Percentiles rank a stretch among this genome's conserved stretches.
Evolutionary conservation across 1,284 basidiomycete genomes (phyloP).

Genomic region (Grifola frondosa): DNA sequence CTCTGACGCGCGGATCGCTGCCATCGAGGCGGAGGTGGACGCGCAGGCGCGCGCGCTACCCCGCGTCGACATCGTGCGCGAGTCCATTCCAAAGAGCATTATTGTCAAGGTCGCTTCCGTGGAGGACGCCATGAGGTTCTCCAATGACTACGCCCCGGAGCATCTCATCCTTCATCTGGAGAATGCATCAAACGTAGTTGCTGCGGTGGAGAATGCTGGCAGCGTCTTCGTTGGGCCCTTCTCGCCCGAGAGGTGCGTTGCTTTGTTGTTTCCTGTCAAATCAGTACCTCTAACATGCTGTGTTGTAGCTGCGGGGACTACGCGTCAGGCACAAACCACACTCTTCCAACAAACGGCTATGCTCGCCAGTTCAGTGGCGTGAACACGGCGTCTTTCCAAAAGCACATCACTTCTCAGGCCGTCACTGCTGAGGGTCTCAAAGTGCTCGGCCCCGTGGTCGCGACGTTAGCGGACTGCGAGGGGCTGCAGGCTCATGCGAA

Average conservation of each 20-base stretch:
- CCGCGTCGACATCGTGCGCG: slow-evolving; percentile 86
- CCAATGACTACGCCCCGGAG: slow-evolving; percentile 97
- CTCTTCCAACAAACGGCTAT: slow-evolving; percentile 92
- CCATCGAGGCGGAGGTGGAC: slow-evolving; percentile 87
- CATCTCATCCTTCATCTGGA: slow-evolving; percentile 91
- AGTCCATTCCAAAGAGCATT: slow-evolving; percentile 90
- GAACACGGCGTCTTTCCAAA: slow-evolving; percentile 97
- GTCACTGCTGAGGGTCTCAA: slow-evolving; percentile 80
- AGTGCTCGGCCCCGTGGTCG: slow-evolving; percentile 85
- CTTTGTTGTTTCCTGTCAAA: neutral
- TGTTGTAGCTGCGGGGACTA: slow-evolving; percentile 89
- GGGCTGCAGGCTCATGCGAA: slow-evolving; percentile 94
- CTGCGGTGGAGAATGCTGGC: slow-evolving; percentile 84
- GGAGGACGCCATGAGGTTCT: slow-evolving; percentile 83
- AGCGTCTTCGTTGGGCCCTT: slow-evolving; percentile 95
- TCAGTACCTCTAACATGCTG: neutral
- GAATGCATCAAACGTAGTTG: slow-evolving; percentile 66
- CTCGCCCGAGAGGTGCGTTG: slow-evolving; percentile 85
- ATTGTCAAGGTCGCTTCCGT: slow-evolving; percentile 75
- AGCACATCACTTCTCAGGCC: slow-evolving; percentile 97
- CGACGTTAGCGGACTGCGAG: slow-evolving; percentile 91
- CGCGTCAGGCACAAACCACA: slow-evolving; percentile 98
- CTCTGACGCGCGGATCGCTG: slow-evolving; percentile 56
- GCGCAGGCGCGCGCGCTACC: slow-evolving; percentile 84
- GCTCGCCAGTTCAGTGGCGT: slow-evolving; percentile 98